These are phyloP conservation scores for Wolfiporia cocos DNA, from an alignment of 1,284 basidiomycete genomes.

Conservation along the genomic window DNA sequence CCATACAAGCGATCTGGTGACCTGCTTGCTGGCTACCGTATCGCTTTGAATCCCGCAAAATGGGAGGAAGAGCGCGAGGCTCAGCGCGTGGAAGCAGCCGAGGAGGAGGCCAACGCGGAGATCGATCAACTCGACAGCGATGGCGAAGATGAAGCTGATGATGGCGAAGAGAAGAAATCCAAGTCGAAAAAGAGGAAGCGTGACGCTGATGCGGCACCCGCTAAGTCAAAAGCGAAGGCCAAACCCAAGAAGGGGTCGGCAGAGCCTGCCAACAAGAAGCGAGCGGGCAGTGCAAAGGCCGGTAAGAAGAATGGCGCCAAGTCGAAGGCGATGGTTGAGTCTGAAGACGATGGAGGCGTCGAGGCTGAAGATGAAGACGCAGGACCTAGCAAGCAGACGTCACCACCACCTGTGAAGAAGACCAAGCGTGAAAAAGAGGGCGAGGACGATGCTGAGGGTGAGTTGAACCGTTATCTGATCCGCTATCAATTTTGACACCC, in stretches of 20 bases:
- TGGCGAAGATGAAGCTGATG: constrained; percentile 47
- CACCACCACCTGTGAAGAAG: constrained; percentile 63
- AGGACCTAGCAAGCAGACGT: constrained; percentile 48
- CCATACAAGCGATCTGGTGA: constrained; percentile 72
- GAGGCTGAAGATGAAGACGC: constrained; percentile 37
- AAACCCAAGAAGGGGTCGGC: constrained; percentile 59
- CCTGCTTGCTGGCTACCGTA: constrained; percentile 75
- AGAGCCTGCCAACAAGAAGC: constrained; percentile 34
- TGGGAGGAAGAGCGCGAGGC: constrained; percentile 65
- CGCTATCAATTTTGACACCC: not conserved
- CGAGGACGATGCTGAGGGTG: constrained; percentile 50
- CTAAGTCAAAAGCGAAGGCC: constrained; percentile 28
- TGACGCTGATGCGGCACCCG: constrained; percentile 34
- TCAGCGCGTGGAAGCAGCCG: constrained; percentile 37
- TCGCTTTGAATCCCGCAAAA: constrained; percentile 73
- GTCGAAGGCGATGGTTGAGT: constrained; percentile 63
- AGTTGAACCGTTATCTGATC: constrained; percentile 15
- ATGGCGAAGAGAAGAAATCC: constrained; percentile 36
- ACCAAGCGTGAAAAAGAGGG: constrained; percentile 58
- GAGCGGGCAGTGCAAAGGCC: constrained; percentile 34
- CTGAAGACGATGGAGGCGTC: constrained; percentile 61
- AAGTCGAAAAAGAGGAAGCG: constrained; percentile 45
- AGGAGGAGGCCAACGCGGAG: constrained; percentile 57
- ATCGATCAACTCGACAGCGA: constrained; percentile 67
- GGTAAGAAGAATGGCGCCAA: constrained; percentile 60